phyloP scores from a whole-genome alignment of 192 early-diverging fungal genomes.

The Mortierella claussenii region DNA sequence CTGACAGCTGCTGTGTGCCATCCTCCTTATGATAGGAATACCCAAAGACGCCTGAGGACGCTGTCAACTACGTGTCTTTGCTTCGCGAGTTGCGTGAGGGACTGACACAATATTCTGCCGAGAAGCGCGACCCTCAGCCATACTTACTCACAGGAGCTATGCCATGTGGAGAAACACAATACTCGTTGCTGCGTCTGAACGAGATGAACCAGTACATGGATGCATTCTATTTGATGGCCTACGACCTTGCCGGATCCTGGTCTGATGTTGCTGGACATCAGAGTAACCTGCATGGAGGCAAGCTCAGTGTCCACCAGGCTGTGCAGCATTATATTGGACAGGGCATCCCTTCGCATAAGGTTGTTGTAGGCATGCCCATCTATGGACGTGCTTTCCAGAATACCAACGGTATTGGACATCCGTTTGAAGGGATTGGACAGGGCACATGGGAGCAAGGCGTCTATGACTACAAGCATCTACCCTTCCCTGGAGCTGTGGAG shows the following conservation, averaged over 20 bases:
- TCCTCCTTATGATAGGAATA: conserved; percentile 70
- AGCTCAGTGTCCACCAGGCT: conserved; percentile 72
- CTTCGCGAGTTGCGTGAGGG: conserved; percentile 75
- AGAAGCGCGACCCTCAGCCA: conserved; percentile 40
- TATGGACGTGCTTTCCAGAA: conserved; percentile 95
- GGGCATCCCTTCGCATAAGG: conserved; percentile 84
- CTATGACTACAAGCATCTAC: conserved; percentile 90
- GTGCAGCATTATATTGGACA: conserved; percentile 74
- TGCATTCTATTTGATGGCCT: conserved; percentile 93
- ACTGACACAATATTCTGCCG: conserved; percentile 67
- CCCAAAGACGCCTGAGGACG: conserved; percentile 81
- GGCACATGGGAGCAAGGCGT: conserved; percentile 93
- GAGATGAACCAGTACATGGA: conserved; percentile 76
- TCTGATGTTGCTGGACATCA: conserved; percentile 83
- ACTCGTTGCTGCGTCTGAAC: conserved; percentile 67
- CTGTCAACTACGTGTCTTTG: conserved; percentile 79
- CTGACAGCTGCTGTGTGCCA: background rate
- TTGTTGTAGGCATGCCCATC: conserved; percentile 91
- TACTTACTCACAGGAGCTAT: conserved; percentile 78
- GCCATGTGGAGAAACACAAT: conserved; percentile 70
- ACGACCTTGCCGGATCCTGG: conserved; percentile 81
- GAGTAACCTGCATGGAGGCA: conserved; percentile 78
- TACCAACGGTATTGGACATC: conserved; percentile 73
- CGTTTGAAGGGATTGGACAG: conserved; percentile 76
- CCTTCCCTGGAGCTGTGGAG: conserved; percentile 67